Evolutionary conservation across 1,139 yeast genomes (phyloP).

Genomic region (Blastobotrys illinoisensis): DNA sequence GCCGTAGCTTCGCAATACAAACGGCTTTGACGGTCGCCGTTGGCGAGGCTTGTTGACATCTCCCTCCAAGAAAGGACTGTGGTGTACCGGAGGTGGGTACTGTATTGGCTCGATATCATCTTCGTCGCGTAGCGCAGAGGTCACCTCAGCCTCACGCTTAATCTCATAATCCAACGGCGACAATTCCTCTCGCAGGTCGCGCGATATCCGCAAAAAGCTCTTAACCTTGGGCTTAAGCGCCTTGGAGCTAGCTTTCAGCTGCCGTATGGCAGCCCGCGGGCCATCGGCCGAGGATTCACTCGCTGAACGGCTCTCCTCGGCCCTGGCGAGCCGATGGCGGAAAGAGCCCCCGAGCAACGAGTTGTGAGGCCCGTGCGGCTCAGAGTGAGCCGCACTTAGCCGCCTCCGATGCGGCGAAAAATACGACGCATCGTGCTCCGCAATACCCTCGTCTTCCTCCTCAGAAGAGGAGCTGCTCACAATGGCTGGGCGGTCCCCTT

Average conservation of each 20-base stretch:
- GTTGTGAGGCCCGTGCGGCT: neutral
- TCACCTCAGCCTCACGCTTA: constrained; percentile 31
- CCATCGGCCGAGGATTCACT: neutral
- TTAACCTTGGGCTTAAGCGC: constrained; percentile 30
- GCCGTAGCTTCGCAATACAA: neutral
- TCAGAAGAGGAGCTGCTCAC: constrained; percentile 15
- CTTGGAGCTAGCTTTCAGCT: constrained; percentile 16
- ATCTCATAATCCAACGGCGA: constrained; percentile 33
- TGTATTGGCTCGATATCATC: constrained; percentile 5
- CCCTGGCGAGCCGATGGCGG: constrained; percentile 1
- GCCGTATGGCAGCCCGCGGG: constrained; percentile 11
- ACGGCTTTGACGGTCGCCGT: neutral
- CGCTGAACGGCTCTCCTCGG: neutral
- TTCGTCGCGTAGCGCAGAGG: constrained; percentile 28
- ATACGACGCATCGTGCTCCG: neutral
- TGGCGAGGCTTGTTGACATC: neutral
- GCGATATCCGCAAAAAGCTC: constrained; percentile 29
- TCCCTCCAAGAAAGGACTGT: neutral
- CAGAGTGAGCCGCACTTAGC: neutral
- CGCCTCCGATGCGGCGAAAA: neutral
- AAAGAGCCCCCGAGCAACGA: neutral
- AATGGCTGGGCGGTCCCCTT: constrained; percentile 13
- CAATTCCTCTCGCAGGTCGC: constrained; percentile 31
- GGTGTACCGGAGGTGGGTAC: constrained; percentile 1
- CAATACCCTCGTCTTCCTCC: constrained; percentile 15